phyloP scores from a whole-genome alignment of 129 eudicot species.

The Oenanthe sinensis region DNA sequence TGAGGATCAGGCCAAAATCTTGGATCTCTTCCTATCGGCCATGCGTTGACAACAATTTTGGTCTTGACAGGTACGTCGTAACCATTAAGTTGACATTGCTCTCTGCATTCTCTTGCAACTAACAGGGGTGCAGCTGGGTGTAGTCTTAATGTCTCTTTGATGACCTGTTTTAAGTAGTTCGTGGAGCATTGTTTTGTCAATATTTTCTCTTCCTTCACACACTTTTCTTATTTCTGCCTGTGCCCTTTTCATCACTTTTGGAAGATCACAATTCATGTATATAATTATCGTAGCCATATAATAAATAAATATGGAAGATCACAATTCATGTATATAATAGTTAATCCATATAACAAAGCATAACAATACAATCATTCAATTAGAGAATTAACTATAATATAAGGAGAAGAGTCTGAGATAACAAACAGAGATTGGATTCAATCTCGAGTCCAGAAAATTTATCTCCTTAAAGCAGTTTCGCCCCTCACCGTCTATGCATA shows the following conservation, averaged over 20 bases:
- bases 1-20: conserved; percentile 4
- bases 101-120: not conserved
- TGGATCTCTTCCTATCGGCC: not conserved
- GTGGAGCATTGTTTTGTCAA: not conserved
- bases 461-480: too few relatives aligned
- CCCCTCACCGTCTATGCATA: too few relatives aligned
- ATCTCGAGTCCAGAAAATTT: too few relatives aligned
- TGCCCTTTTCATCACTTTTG: not conserved
- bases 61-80: not conserved
- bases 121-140: not conserved
- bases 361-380: too few relatives aligned
- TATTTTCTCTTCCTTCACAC: not conserved
- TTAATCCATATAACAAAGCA: too few relatives aligned
- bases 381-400: too few relatives aligned
- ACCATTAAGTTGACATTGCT: not conserved
- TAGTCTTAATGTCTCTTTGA: not conserved
- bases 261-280: too few relatives aligned
- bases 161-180: not conserved
- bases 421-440: too few relatives aligned
- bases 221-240: not conserved
- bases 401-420: too few relatives aligned
- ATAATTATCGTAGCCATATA: too few relatives aligned
- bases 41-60: not conserved
- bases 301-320: too few relatives aligned
- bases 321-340: too few relatives aligned